Percentiles rank a stretch among this genome's conserved stretches.
phyloP scores from a whole-genome alignment of 805 yeast genomes.

The Metschnikowia cerradonensis region DNA sequence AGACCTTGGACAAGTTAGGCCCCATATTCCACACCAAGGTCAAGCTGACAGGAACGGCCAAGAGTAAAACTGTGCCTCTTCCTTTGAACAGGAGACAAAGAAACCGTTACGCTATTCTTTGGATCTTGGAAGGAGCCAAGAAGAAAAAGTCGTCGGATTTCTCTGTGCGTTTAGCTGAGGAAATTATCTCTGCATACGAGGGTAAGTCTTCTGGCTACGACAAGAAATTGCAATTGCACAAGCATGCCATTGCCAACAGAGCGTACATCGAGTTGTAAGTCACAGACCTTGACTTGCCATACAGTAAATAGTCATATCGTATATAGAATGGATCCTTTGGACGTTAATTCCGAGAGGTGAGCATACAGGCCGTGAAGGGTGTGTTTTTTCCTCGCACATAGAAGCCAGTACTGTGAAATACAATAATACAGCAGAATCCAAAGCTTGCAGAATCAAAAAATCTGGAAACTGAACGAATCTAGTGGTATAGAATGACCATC shows the following conservation, averaged over 20 bases:
- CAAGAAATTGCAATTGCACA: slow-evolving; percentile 78
- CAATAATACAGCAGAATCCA: not conserved
- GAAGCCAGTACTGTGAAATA: not conserved
- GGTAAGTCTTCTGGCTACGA: slow-evolving; percentile 84
- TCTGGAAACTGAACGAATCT: no score
- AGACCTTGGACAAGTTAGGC: slow-evolving; percentile 73
- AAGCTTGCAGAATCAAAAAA: no score
- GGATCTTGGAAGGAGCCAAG: slow-evolving; percentile 85
- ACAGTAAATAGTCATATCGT: slow-evolving; percentile 1
- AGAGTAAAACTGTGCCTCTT: slow-evolving; percentile 72
- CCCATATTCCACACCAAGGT: slow-evolving; percentile 80
- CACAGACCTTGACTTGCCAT: not conserved
- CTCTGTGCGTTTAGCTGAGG: slow-evolving; percentile 88
- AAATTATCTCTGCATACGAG: slow-evolving; percentile 67
- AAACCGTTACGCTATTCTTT: slow-evolving; percentile 77
- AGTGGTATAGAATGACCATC: no score
- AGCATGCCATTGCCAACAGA: slow-evolving; percentile 83
- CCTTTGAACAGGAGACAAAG: slow-evolving; percentile 83
- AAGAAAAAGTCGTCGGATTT: slow-evolving; percentile 77
- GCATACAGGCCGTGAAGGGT: not conserved
- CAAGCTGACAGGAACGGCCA: slow-evolving; percentile 81
- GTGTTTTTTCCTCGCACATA: not conserved
- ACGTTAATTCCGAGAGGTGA: not conserved
- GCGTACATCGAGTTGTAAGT: slow-evolving; percentile 53
- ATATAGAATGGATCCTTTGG: not conserved